These are phyloP conservation scores for Fagopyrum tataricum DNA, from an alignment of 148 eudicot species.

Conservation along the genomic window DNA sequence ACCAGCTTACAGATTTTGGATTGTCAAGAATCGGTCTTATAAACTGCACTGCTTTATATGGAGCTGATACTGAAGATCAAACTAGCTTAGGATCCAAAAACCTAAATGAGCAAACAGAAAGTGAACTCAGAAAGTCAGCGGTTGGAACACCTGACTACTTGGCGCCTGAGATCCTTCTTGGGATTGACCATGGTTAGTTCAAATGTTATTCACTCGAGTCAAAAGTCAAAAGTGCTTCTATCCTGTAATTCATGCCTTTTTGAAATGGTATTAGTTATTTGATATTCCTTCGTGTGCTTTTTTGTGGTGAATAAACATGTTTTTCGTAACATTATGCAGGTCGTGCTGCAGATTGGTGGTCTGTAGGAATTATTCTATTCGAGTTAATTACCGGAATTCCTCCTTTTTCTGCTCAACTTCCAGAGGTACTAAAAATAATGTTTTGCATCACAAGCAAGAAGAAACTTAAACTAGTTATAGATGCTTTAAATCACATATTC, in stretches of 20 bases:
- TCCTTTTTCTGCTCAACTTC: constrained; percentile 88
- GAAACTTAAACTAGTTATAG: neutral
- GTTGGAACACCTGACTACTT: constrained; percentile 98
- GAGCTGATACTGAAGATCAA: constrained; percentile 38
- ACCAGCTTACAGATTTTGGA: constrained; percentile 98
- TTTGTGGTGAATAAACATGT: neutral
- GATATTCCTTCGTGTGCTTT: neutral
- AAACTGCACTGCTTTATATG: constrained; percentile 87
- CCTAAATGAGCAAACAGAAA: neutral
- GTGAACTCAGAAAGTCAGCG: constrained; percentile 29
- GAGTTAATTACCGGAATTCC: constrained; percentile 94
- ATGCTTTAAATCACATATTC: neutral
- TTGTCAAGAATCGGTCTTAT: constrained; percentile 97
- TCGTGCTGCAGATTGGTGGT: constrained; percentile 99
- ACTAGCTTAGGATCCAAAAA: constrained; percentile 24
- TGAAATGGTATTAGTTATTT: neutral
- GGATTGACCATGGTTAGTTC: constrained; percentile 13
- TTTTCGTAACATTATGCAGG: constrained; percentile 34
- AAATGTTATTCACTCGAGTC: neutral
- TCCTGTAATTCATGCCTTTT: neutral
- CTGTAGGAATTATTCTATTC: constrained; percentile 89
- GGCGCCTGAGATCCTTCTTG: constrained; percentile 97
- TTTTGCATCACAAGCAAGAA: neutral
- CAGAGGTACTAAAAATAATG: constrained; percentile 46
- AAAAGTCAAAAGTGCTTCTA: neutral